phyloP scores from a whole-genome alignment of 1,284 basidiomycete species.

The Cutaneotrichosporon daszewskae region DNA sequence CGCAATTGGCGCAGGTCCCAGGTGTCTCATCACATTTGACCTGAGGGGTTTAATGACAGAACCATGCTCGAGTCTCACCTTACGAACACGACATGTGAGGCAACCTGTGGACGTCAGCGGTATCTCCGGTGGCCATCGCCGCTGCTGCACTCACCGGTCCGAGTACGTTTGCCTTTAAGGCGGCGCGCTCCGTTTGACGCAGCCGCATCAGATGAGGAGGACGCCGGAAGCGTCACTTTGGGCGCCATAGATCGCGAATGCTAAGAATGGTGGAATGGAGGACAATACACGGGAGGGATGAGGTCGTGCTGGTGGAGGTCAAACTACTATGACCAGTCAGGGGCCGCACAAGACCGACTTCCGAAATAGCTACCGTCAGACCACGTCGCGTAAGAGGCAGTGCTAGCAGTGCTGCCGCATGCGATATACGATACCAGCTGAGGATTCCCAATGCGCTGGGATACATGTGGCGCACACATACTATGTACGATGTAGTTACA shows the following conservation, averaged over 20 bases:
- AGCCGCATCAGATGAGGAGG: too few relatives aligned
- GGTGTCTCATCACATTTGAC: slow-evolving; percentile 25
- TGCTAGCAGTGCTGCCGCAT: too few relatives aligned
- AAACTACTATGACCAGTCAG: too few relatives aligned
- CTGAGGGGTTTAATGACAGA: background rate
- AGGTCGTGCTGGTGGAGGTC: background rate
- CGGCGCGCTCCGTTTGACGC: slow-evolving; percentile 3
- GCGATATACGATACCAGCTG: too few relatives aligned
- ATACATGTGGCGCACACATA: too few relatives aligned
- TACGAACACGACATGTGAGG: slow-evolving; percentile 20
- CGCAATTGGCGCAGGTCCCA: slow-evolving; percentile 21
- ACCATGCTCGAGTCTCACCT: too few relatives aligned
- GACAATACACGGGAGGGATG: background rate
- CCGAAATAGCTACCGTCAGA: too few relatives aligned
- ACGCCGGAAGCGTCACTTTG: too few relatives aligned
- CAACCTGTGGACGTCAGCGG: slow-evolving; percentile 12
- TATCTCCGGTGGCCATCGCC: background rate
- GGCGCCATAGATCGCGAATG: too few relatives aligned
- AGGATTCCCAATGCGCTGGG: background rate
- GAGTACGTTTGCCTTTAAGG: slow-evolving; percentile 16
- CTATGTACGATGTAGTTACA: too few relatives aligned
- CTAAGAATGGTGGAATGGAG: background rate
- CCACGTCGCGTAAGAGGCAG: too few relatives aligned
- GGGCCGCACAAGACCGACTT: too few relatives aligned
- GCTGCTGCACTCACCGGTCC: slow-evolving; percentile 13